Evolutionary conservation across 352 stramenopile genomes (phyloP).

Genomic region (Hyaloperonospora brassicae): DNA sequence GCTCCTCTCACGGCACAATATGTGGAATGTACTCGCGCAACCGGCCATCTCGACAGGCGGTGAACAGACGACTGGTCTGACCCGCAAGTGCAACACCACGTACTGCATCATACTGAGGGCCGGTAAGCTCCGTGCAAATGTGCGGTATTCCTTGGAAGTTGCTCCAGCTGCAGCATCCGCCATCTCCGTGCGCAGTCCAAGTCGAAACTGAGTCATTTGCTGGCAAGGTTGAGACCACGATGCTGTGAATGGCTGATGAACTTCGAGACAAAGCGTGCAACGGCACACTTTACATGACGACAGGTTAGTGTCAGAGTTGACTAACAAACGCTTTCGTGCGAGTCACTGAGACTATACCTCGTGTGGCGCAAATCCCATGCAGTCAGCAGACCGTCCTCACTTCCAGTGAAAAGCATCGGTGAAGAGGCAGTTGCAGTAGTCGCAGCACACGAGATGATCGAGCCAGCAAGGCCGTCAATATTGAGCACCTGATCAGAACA

Average conservation of each 20-base stretch:
- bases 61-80: conserved; percentile 40
- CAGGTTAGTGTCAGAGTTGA: neutral
- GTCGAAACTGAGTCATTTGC: conserved; percentile 4
- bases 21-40: conserved; percentile 50
- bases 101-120: conserved; percentile 60
- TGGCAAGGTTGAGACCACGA: conserved; percentile 18
- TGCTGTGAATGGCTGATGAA: conserved; percentile 39
- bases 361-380: conserved; percentile 58
- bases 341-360: conserved; percentile 15
- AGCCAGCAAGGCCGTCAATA: conserved; percentile 24
- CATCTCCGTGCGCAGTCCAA: conserved; percentile 60
- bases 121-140: conserved; percentile 44
- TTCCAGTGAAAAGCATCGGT: conserved; percentile 48
- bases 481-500: conserved; percentile 32
- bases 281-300: conserved; percentile 23
- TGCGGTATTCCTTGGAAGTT: conserved; percentile 13
- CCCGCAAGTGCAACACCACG: conserved; percentile 34
- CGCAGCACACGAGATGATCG: conserved; percentile 36
- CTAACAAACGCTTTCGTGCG: no score
- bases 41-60: conserved; percentile 51
- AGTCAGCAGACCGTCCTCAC: conserved; percentile 49
- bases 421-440: conserved; percentile 2
- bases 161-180: conserved; percentile 46
- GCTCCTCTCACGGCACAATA: no score
- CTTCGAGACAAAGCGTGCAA: conserved; percentile 48